Base-by-base conservation (phyloP, 495 filamentous ascomycete genomes). In the Umbilicaria muhlenbergii region DNA sequence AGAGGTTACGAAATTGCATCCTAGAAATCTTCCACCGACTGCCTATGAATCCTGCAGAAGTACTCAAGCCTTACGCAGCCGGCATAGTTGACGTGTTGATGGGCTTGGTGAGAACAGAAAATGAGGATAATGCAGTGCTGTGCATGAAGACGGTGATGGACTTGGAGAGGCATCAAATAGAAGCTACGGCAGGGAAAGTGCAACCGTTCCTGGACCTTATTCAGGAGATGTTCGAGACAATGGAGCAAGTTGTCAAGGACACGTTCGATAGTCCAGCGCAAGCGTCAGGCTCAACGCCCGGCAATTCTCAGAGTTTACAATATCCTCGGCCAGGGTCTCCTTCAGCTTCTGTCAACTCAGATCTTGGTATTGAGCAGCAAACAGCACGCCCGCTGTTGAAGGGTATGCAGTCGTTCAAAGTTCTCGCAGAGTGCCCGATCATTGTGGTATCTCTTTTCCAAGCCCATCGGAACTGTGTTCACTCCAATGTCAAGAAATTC, bases 361-460 rank as follows among this genome's bases (percentile, higher is more conserved):
- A 96, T 41, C 65, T 88, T 11, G 79, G 75, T 11, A 68, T 74
- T 11, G 86, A 91, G 50, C 83, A 88, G 48, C 86, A 89, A 59
- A 73, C 82, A 41, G 80, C 75, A 21, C 78, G 89, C 44, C 77
- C 80, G 18, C 61, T 96, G 18, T 63, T 86, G 34, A 86, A 81
- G 57, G 91, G 92, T 14, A 94, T 95, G 88, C 83, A 94, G 60
- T 95, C 89, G 5, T 99, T 99, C 71, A 99, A 96, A 61, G 92
- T 99, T 32, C 73, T 96, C 13, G 84, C 89, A 0, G 92, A 99
- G 58, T 96, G 88, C 49, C 92, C 92, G 1, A 99, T 99, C 47
- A 95, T 96, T 44, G 92, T 99, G 24, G 92, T 99, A 14, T 98
- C 92, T 7, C 81, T 96, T 49, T 96, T 99, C 63, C 91, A 96